phyloP scores from a whole-genome alignment of 2,329 filamentous ascomycete genomes.

The Trichoderma arundinaceum region DNA sequence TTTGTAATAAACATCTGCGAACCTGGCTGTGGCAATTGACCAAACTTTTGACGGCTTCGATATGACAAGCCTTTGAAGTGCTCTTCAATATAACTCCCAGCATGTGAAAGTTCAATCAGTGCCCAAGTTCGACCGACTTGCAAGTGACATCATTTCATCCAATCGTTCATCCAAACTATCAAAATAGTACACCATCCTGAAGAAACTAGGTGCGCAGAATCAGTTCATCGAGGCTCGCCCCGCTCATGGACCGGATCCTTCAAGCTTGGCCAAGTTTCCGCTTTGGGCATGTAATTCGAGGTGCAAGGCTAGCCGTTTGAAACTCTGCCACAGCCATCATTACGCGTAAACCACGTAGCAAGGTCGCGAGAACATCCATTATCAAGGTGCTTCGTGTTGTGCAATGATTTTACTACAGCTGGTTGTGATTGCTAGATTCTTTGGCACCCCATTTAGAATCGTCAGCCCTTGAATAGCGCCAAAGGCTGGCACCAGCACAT shows the following conservation, averaged over 20 bases:
- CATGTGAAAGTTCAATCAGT: too few species aligned
- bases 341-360: background rate
- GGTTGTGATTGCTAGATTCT: background rate
- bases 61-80: too few species aligned
- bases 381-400: background rate
- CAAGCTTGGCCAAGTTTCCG: background rate
- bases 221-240: too few species aligned
- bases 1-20: too few species aligned
- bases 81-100: too few species aligned
- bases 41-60: too few species aligned
- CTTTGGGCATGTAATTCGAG: constrained; percentile 18
- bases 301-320: background rate
- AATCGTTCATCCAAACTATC: too few species aligned
- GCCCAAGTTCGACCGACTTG: too few species aligned
- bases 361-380: background rate
- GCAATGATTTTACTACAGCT: background rate
- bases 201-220: too few species aligned
- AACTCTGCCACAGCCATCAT: background rate
- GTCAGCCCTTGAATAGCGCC: background rate
- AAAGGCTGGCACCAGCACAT: background rate
- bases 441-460: background rate
- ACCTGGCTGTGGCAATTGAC: too few species aligned
- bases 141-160: too few species aligned
- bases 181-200: too few species aligned
- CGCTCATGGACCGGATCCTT: background rate